Percentiles rank a stretch among this genome's conserved stretches.
Conservation (phyloP, 1,139 yeast genomes). For the Zygosaccharomyces pseudobailii region DNA sequence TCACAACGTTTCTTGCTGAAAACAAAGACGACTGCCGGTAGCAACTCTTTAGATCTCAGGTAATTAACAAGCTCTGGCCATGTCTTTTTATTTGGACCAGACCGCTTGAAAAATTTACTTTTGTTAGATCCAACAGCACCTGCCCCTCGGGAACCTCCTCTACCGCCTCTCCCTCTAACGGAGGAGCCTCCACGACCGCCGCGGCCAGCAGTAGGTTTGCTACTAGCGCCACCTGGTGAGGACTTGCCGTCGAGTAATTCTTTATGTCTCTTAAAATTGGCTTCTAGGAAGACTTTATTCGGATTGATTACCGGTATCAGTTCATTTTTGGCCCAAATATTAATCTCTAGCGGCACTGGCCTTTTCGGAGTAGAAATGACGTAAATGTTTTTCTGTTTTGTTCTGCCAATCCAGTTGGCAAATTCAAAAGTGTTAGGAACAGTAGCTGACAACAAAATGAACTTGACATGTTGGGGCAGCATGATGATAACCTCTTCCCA, state of each 20-base stretch:
- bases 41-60: slow-evolving; percentile 56
- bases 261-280: slow-evolving; percentile 59
- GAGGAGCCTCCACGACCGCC: slow-evolving; percentile 29
- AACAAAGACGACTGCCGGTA: slow-evolving; percentile 91
- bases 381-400: slow-evolving; percentile 90
- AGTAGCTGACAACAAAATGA: slow-evolving; percentile 86
- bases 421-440: slow-evolving; percentile 97
- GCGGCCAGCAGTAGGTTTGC: slow-evolving; percentile 23
- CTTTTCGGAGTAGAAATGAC: slow-evolving; percentile 94
- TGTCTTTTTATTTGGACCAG: slow-evolving; percentile 73
- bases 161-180: slow-evolving; percentile 32
- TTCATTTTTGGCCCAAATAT: slow-evolving; percentile 70
- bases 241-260: slow-evolving; percentile 46
- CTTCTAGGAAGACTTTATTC: slow-evolving; percentile 60
- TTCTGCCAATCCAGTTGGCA: slow-evolving; percentile 98
- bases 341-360: slow-evolving; percentile 91
- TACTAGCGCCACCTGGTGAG: slow-evolving; percentile 23
- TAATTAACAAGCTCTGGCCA: slow-evolving; percentile 76
- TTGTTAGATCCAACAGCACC: slow-evolving; percentile 38
- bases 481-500: slow-evolving; percentile 98
- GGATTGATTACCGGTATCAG: slow-evolving; percentile 71
- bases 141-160: slow-evolving; percentile 38
- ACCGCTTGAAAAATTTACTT: slow-evolving; percentile 43
- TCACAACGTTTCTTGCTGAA: slow-evolving; percentile 92
- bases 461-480: slow-evolving; percentile 93